Percentiles rank a stretch among this genome's conserved stretches.
Evolutionary conservation across 768 basidiomycete genomes (phyloP).

Genomic region (Pisolithus microcarpus): DNA sequence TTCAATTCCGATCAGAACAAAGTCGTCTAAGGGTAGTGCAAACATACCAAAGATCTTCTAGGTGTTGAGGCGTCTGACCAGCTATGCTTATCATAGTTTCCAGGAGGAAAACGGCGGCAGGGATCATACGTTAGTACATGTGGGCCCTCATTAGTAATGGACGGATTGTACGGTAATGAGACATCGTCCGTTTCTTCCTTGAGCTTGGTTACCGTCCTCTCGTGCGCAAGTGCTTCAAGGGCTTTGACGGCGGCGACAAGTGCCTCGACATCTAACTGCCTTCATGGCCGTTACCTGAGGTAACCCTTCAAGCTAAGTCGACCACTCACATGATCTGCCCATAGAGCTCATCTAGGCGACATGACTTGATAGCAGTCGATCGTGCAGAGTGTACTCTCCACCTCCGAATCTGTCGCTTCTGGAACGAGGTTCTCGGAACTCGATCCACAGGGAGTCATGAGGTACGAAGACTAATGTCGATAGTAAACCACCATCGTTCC

Average conservation of each 20-base stretch:
- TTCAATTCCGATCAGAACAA: constrained; percentile 25
- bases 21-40: background rate
- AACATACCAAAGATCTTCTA: constrained; percentile 83
- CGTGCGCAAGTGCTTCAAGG: constrained; percentile 84
- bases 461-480: constrained; percentile 92
- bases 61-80: constrained; percentile 64
- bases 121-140: constrained; percentile 86
- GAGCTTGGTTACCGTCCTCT: constrained; percentile 73
- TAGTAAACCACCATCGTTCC: constrained; percentile 84
- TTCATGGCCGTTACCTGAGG: constrained; percentile 27
- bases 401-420: constrained; percentile 83
- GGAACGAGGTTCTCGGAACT: constrained; percentile 72
- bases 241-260: constrained; percentile 80
- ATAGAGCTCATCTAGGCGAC: constrained; percentile 91
- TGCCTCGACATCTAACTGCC: constrained; percentile 73
- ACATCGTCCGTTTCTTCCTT: constrained; percentile 64
- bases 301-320: background rate
- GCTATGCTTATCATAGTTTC: constrained; percentile 93
- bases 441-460: constrained; percentile 87
- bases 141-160: constrained; percentile 34
- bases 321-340: constrained; percentile 78
- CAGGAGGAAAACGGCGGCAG: constrained; percentile 85
- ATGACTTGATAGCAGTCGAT: constrained; percentile 93
- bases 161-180: constrained; percentile 26
- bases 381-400: constrained; percentile 91